Base-by-base conservation (phyloP, 768 basidiomycete genomes). In the Termitomyces sp. region DNA sequence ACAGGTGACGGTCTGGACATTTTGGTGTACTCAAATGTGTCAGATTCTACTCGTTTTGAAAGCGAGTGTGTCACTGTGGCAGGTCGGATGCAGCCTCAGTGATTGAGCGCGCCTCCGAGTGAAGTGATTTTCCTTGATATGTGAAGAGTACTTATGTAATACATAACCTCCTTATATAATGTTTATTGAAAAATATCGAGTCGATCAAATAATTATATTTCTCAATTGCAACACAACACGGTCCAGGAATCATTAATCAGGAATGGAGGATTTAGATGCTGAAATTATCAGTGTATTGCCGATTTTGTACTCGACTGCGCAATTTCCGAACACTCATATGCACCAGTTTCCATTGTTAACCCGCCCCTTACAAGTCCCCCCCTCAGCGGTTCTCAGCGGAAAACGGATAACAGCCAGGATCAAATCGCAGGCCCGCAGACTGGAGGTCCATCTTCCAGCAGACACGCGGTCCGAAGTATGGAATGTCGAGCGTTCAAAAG, bases 371-470 rank as follows among this genome's bases (percentile, higher is more conserved):
- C 88, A 88, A 71, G 80, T 79, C 4, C 91, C 92, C 5, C 91
- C 92, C 33, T 88, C 89, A 2, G 89, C 92, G 7, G 69, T 74
- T 41, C 67, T 79, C 36, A 87, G 84, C 65, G 92, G 93, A 7
- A 93, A 93, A 71, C 81, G 83, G 26, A 89, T 94, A 57, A 79
- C 79, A 36, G 90, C 90, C 6, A 83, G 91, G 36, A 74, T 86
- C 62, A 93, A 92, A 71, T 80, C 86, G 4, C 73, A 77, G 41
- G 77, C 81, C 40, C 81, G 78, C 54, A 77, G 85, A 63, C 69
- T 89, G 35, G 92, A 94, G 70, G 78, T 94, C 26, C 90, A 92
- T 70, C 79, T 94, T 13, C 92, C 92, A 5, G 82, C 84, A n/a
- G 92, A 94, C 69, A 83, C 83, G 23, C 85, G 92, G 38, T 75